Conservation (phyloP, 495 filamentous ascomycete genomes). For the Neurospora sp. region DNA sequence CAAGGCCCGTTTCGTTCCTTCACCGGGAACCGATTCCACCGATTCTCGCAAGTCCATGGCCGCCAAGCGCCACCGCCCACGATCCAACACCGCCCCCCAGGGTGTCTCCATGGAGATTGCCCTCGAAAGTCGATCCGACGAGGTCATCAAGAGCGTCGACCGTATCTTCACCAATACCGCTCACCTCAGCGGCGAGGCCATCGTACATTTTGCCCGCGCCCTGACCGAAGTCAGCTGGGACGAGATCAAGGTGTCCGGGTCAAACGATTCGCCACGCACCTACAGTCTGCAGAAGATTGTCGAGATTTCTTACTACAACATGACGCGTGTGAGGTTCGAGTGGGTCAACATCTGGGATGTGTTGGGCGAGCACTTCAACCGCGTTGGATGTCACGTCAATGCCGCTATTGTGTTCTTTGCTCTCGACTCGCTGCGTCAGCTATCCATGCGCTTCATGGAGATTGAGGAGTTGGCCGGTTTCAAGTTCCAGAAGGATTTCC, state of each 20-base stretch:
- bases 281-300: slow-evolving; percentile 97
- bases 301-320: slow-evolving; percentile 98
- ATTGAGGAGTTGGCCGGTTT: slow-evolving; percentile 95
- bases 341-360: slow-evolving; percentile 97
- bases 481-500: slow-evolving; percentile 99
- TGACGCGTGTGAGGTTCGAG: slow-evolving; percentile 95
- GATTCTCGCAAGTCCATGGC: slow-evolving; percentile 59
- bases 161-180: slow-evolving; percentile 93
- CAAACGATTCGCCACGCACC: slow-evolving; percentile 86
- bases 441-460: slow-evolving; percentile 98
- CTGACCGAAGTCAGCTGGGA: slow-evolving; percentile 97
- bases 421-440: slow-evolving; percentile 83
- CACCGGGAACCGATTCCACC: slow-evolving; percentile 29
- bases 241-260: slow-evolving; percentile 92
- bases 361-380: slow-evolving; percentile 93
- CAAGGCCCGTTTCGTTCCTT: slow-evolving; percentile 59
- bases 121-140: slow-evolving; percentile 80
- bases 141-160: slow-evolving; percentile 87
- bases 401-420: slow-evolving; percentile 95
- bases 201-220: slow-evolving; percentile 92
- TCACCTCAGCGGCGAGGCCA: slow-evolving; percentile 85
- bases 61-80: slow-evolving; percentile 49
- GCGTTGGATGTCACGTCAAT: slow-evolving; percentile 91
- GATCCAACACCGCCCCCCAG: slow-evolving; percentile 52
- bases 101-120: slow-evolving; percentile 79